A percentile compares a stretch with the other conserved stretches of the same genome.
These are phyloP conservation scores for Apophysomyces ossiformis DNA, from an alignment of 371 early-diverging fungal species.

Conservation along the genomic window DNA sequence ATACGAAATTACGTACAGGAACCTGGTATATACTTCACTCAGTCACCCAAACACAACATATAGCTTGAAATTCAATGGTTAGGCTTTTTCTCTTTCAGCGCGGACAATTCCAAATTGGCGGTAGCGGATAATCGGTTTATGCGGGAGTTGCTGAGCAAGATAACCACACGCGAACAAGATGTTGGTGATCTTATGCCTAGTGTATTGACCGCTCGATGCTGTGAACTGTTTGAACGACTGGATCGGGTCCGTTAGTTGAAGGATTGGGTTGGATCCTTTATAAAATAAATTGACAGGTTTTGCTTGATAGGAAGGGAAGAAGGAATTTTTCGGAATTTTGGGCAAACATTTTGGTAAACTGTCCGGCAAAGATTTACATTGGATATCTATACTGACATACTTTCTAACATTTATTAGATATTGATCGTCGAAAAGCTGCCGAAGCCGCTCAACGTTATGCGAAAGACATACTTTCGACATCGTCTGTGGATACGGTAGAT, in stretches of 20 bases:
- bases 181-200: conserved; percentile 3
- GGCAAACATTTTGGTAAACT: conserved; percentile 4
- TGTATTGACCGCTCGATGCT: conserved; percentile 2
- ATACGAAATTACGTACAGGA: conserved; percentile 9
- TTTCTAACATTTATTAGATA: conserved; percentile 6
- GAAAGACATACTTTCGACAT: not conserved
- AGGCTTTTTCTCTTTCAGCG: conserved; percentile 7
- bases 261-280: not conserved
- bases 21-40: not conserved
- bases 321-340: not conserved
- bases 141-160: not conserved
- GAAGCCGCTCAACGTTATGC: conserved; percentile 1
- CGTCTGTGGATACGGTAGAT: not conserved
- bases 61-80: not conserved
- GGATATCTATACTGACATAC: conserved; percentile 9
- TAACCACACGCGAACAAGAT: not conserved
- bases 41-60: not conserved
- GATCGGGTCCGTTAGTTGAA: not conserved
- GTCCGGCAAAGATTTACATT: not conserved
- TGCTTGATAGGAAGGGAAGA: conserved; percentile 1
- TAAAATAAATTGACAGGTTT: not conserved
- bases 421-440: conserved; percentile 3
- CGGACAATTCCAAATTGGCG: conserved; percentile 2
- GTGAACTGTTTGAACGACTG: conserved; percentile 1
- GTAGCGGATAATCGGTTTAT: conserved; percentile 5